Evolutionary conservation across 2,329 filamentous ascomycete genomes (phyloP), one percentile per base, ranked within the genome.

Genomic region (Pseudogymnoascus verrucosus): DNA sequence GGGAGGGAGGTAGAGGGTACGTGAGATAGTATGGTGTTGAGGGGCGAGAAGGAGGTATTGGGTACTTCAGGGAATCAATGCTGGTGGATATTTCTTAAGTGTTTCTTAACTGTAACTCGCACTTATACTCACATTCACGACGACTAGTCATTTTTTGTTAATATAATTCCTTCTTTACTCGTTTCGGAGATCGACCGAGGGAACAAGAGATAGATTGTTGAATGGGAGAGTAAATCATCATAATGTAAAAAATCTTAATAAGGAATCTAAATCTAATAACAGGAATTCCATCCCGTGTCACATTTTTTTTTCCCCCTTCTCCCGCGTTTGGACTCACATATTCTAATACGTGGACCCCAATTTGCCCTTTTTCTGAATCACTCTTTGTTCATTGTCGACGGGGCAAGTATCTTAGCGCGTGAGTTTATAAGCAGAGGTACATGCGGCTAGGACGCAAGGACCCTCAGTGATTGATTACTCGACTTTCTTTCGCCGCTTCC

Each of bases 341-440:
- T n/a, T 6, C 14, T 39, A 39, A 14, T 39, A 39, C 37, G 37
- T 39, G 37, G 37, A 39, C 37, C 37, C 37, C 37, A 39, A 16
- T 40, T 40, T 40, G n/a, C 37, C 37, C n/a, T 40, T 40, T 39
- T 39, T 40, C 37, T 40, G 37, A 40, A 40, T 40, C 37, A n/a
- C 37, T 40, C n/a, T 16, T 40, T n/a, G n/a, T 8, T 40, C n/a
- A 40, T 40, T 40, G 37, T 40, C 37, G 37, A 16, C n/a, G 14
- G 37, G 37, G 37, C 37, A 40, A 7, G 37, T 40, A 40, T n/a
- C 37, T 4, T n/a, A 8, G 1, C 37, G 3, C n/a, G 37, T n/a
- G 2, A 19, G 16, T 40, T 40, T 40, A 40, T 16, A n/a, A 2
- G 37, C 3, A 40, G n/a, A 40, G 37, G 7, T 40, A 40, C 37